Conservation (phyloP, 495 filamentous ascomycete genomes). For the Xylaria venustula region DNA sequence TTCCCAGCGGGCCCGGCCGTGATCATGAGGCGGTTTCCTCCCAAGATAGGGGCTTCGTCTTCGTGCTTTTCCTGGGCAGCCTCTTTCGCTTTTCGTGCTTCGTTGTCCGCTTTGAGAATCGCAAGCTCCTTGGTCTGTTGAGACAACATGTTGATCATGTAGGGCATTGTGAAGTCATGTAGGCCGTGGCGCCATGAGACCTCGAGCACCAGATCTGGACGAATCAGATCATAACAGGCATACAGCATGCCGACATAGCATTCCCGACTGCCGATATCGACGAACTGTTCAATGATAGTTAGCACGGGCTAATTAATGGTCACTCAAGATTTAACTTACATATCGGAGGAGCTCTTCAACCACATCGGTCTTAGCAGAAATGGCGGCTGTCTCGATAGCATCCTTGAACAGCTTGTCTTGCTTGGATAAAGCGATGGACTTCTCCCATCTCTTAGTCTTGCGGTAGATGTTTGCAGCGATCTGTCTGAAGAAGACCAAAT, state of each 20-base stretch:
- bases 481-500: constrained; percentile 98
- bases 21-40: constrained; percentile 90
- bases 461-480: constrained; percentile 98
- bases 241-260: constrained; percentile 99
- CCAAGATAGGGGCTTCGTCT: constrained; percentile 90
- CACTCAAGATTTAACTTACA: constrained; percentile 59
- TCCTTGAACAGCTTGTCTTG: constrained; percentile 99
- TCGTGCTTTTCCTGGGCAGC: constrained; percentile 83
- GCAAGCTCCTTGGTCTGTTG: constrained; percentile 87
- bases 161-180: constrained; percentile 98
- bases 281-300: constrained; percentile 67
- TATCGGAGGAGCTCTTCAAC: constrained; percentile 95
- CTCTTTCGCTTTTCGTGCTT: constrained; percentile 90
- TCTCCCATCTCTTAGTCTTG: constrained; percentile 99
- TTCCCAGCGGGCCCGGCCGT: constrained; percentile 75
- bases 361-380: constrained; percentile 84
- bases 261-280: constrained; percentile 97
- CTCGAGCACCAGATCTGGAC: constrained; percentile 87
- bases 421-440: constrained; percentile 97
- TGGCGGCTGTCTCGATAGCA: constrained; percentile 98
- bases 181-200: constrained; percentile 96
- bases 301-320: constrained; percentile 26
- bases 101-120: constrained; percentile 89
- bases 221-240: constrained; percentile 96
- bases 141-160: constrained; percentile 97